phyloP scores from a whole-genome alignment of 306 rosid genomes.

The Medicago arabica region DNA sequence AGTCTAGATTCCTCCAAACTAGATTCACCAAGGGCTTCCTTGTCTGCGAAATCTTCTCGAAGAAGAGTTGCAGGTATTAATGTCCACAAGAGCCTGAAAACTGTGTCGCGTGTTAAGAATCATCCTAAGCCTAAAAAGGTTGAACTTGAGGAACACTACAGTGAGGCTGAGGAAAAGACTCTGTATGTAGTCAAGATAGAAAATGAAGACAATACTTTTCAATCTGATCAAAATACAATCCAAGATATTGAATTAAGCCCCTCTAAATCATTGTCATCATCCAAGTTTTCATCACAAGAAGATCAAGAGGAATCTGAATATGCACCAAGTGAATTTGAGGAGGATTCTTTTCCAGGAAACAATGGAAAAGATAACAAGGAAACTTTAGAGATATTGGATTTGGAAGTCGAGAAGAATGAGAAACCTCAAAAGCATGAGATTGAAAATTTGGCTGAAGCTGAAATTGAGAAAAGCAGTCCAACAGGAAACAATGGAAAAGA shows the following conservation, averaged over 20 bases:
- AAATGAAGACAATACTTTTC: conserved; percentile 51
- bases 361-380: conserved; percentile 47
- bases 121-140: conserved; percentile 12
- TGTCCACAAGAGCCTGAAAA: conserved; percentile 51
- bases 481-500: conserved; percentile 38
- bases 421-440: conserved; percentile 43
- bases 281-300: conserved; percentile 42
- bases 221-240: conserved; percentile 55
- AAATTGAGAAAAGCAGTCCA: conserved; percentile 47
- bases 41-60: conserved; percentile 51
- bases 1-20: conserved; percentile 46
- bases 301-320: conserved; percentile 56
- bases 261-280: conserved; percentile 33
- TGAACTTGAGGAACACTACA: conserved; percentile 32
- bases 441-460: conserved; percentile 52
- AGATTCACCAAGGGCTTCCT: conserved; percentile 40
- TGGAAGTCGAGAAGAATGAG: conserved; percentile 42
- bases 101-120: conserved; percentile 34
- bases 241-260: conserved; percentile 38
- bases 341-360: conserved; percentile 27
- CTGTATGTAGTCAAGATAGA: conserved; percentile 69
- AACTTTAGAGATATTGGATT: conserved; percentile 42
- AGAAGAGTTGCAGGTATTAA: conserved; percentile 46
- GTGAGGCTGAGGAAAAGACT: conserved; percentile 68
- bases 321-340: conserved; percentile 55